Percentiles rank a stretch among this genome's conserved stretches.
Evolutionary conservation across 208 protist genomes (phyloP).

Genomic region (Strigomonas galati): DNA sequence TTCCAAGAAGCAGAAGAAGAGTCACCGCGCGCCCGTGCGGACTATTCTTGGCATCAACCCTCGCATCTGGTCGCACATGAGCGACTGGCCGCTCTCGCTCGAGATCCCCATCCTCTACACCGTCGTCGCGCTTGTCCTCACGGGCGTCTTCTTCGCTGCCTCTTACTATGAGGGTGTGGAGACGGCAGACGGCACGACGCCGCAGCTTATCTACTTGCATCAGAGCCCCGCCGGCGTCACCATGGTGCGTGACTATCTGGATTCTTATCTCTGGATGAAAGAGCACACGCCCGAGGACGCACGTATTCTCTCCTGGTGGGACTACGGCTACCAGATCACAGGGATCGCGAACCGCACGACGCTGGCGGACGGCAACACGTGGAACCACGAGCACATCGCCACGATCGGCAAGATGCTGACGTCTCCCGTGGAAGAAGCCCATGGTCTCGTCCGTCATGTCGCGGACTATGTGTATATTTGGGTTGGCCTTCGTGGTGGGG

Average conservation of each 20-base stretch:
- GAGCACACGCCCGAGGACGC: conserved; percentile 93
- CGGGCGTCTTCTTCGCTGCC: too few species aligned
- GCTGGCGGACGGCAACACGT: conserved; percentile 99
- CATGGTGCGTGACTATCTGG: conserved; percentile 96
- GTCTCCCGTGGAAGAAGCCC: conserved; percentile 86
- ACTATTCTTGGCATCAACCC: too few species aligned
- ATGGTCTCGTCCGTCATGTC: conserved; percentile 88
- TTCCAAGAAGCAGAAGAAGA: too few species aligned
- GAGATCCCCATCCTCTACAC: neutral
- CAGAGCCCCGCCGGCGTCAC: too few species aligned
- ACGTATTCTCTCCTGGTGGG: conserved; percentile 98
- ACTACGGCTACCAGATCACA: conserved; percentile 99
- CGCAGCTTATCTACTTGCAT: too few species aligned
- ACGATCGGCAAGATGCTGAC: conserved; percentile 92
- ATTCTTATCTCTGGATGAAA: conserved; percentile 96
- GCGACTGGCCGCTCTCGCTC: too few species aligned
- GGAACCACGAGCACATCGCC: conserved; percentile 99
- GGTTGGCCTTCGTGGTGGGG: conserved; percentile 33
- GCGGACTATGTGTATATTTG: conserved; percentile 96
- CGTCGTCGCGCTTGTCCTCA: neutral
- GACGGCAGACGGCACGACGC: neutral
- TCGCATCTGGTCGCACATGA: too few species aligned
- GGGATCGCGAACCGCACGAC: conserved; percentile 95
- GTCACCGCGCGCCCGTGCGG: neutral
- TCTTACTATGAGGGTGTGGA: too few species aligned